A percentile compares a stretch with the other conserved stretches of the same genome.
phyloP scores from a whole-genome alignment of 306 rosid genomes.

The Medicago truncatula region MtrunA17r5.0-ANR NC_053044.1:44352001-44352500 shows the following conservation, averaged over 20 bases:
- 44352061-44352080: not conserved
- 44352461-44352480: slow-evolving; percentile 74
- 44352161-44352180: slow-evolving; percentile 79
- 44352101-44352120: slow-evolving; percentile 47
- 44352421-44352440: not conserved
- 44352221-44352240: slow-evolving; percentile 5
- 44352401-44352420: not conserved
- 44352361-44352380: slow-evolving; percentile 51
- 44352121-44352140: slow-evolving; percentile 92
- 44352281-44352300: slow-evolving; percentile 39
- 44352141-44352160: slow-evolving; percentile 83
- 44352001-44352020: slow-evolving; percentile 35
- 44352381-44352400: not conserved
- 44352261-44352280: slow-evolving; percentile 6
- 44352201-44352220: slow-evolving; percentile 3
- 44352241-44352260: not conserved
- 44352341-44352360: slow-evolving; percentile 83
- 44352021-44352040: not conserved
- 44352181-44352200: slow-evolving; percentile 78
- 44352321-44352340: slow-evolving; percentile 92
- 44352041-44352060: no score
- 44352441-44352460: slow-evolving; percentile 3
- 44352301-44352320: slow-evolving; percentile 91
- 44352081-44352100: not conserved
- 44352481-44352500: slow-evolving; percentile 95